These are phyloP conservation scores for Aechmea fasciata DNA, from an alignment of 176 grass and related monocot genomes.

Conservation along the genomic window DNA sequence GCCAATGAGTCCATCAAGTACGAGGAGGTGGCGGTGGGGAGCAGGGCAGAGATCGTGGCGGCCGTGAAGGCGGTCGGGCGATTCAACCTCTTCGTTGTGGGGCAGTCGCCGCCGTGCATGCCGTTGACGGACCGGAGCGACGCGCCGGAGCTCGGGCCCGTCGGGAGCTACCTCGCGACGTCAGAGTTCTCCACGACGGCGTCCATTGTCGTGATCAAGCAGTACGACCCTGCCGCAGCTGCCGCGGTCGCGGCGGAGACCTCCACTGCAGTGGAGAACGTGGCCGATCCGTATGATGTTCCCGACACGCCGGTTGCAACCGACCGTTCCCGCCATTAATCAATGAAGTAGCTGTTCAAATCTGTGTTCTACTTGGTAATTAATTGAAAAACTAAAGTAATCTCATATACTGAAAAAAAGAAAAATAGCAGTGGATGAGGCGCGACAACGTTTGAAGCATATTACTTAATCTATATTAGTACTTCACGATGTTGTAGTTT, in stretches of 20 bases:
- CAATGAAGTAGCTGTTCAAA: not conserved
- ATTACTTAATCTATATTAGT: too few relatives aligned
- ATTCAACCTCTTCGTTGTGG: slow-evolving; percentile 30
- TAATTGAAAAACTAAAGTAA: not conserved
- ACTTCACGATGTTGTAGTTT: too few relatives aligned
- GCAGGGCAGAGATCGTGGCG: slow-evolving; percentile 14
- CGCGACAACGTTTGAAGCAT: too few relatives aligned
- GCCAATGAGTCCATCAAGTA: slow-evolving; percentile 17
- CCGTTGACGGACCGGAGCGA: slow-evolving; percentile 21
- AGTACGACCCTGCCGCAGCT: slow-evolving; percentile 17
- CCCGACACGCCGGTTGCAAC: not conserved
- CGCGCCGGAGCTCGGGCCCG: slow-evolving; percentile 34
- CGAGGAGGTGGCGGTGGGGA: slow-evolving; percentile 9
- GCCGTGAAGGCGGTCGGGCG: slow-evolving; percentile 17
- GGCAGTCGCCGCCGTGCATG: slow-evolving; percentile 26
- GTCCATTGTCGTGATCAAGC: slow-evolving; percentile 37
- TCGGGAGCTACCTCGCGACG: slow-evolving; percentile 29
- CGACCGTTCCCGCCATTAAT: not conserved
- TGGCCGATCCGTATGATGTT: not conserved
- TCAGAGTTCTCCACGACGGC: slow-evolving; percentile 35
- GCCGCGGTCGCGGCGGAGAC: not conserved
- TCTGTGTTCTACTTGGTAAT: not conserved
- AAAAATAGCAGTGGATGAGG: too few relatives aligned
- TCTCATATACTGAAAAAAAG: not conserved
- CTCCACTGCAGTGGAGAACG: not conserved